A percentile compares a stretch with the other conserved stretches of the same genome.
Conservation (phyloP, 2,329 filamentous ascomycete species). For the Clonostachys sp. region DNA sequence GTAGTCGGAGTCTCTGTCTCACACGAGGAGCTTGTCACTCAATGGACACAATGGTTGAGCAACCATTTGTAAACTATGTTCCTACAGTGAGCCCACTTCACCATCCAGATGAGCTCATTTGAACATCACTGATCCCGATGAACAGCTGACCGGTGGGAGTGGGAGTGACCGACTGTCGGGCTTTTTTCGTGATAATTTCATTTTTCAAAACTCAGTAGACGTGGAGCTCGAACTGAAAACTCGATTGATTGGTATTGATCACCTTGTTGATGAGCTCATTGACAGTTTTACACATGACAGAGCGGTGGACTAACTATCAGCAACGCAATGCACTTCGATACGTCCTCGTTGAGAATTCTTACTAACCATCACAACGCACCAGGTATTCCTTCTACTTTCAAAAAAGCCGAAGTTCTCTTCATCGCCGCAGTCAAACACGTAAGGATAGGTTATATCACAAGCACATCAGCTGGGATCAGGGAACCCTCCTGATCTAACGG, state of each 20-base stretch:
- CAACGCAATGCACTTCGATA: slow-evolving; percentile 5
- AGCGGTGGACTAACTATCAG: slow-evolving; percentile 66
- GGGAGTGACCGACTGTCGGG: slow-evolving; percentile 56
- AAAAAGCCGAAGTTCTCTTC: slow-evolving; percentile 51
- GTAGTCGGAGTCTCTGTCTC: slow-evolving; percentile 73
- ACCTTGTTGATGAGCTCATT: slow-evolving; percentile 68
- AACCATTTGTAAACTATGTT: slow-evolving; percentile 76
- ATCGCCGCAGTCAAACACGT: slow-evolving; percentile 59
- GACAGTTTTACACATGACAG: slow-evolving; percentile 59
- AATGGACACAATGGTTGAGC: slow-evolving; percentile 77
- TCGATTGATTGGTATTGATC: slow-evolving; percentile 66
- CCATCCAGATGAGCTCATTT: neutral
- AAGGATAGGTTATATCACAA: slow-evolving; percentile 62
- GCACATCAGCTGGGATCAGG: slow-evolving; percentile 66
- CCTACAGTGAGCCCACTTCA: slow-evolving; percentile 48
- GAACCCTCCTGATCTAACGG: slow-evolving; percentile 54
- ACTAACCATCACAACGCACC: slow-evolving; percentile 15
- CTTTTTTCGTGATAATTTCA: slow-evolving; percentile 72
- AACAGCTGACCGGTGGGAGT: slow-evolving; percentile 60
- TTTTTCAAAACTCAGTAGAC: slow-evolving; percentile 67
- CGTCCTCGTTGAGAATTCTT: neutral
- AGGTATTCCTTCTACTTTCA: slow-evolving; percentile 49
- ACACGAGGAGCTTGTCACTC: slow-evolving; percentile 65
- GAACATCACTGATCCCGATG: neutral
- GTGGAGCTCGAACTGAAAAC: slow-evolving; percentile 65